Evolutionary conservation across 2,329 filamentous ascomycete species (phyloP).

Genomic region (Diaporthe batatas): DNA sequence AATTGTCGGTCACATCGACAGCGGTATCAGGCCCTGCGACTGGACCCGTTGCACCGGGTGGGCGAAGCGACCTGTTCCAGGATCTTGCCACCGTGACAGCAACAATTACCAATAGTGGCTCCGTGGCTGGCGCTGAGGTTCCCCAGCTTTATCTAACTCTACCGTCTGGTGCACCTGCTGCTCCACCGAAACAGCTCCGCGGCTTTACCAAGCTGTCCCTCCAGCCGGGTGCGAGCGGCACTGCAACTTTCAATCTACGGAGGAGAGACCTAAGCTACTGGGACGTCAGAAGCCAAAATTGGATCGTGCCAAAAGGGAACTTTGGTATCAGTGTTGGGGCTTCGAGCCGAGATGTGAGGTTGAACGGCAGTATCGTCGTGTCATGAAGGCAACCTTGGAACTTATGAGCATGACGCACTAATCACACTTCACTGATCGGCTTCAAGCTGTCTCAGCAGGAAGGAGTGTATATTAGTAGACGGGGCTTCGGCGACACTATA

Average conservation of each 20-base stretch:
- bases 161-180: constrained; percentile 54
- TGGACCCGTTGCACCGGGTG: constrained; percentile 57
- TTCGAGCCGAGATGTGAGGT: constrained; percentile 60
- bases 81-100: constrained; percentile 65
- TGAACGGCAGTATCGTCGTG: constrained; percentile 51
- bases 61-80: constrained; percentile 61
- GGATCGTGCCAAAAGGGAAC: constrained; percentile 64
- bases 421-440: too few relatives aligned
- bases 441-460: not conserved
- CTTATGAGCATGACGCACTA: too few relatives aligned
- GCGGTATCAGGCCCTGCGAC: constrained; percentile 56
- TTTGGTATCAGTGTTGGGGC: constrained; percentile 60
- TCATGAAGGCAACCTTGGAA: constrained; percentile 28
- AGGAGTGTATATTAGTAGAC: not conserved
- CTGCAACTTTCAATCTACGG: constrained; percentile 65
- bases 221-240: constrained; percentile 59
- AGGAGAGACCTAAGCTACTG: constrained; percentile 75
- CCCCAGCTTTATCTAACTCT: constrained; percentile 70
- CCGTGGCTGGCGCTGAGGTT: constrained; percentile 72
- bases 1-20: constrained; percentile 58
- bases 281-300: constrained; percentile 71
- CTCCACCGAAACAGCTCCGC: constrained; percentile 66
- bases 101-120: constrained; percentile 75
- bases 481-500: not conserved
- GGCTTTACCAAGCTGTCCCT: constrained; percentile 73